Evolutionary conservation across 2,329 filamentous ascomycete species (phyloP).

Genomic region (Lasiodiplodia hormozganensis): DNA sequence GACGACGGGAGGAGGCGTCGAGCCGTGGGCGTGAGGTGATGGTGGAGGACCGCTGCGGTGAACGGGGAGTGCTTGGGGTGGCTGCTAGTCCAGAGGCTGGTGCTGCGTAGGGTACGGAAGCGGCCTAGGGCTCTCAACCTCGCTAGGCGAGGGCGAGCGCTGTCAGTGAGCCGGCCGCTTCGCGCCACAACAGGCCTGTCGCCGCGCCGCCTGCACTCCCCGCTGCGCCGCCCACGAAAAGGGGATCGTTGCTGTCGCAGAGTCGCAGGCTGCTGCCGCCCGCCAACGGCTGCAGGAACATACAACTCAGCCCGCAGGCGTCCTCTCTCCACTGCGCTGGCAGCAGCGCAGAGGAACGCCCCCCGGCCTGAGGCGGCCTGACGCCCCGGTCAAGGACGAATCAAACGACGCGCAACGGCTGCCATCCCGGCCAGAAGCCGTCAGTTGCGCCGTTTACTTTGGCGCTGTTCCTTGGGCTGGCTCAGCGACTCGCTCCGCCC

Average conservation of each 20-base stretch:
- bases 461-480: slow-evolving; percentile 13
- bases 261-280: not conserved
- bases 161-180: slow-evolving; percentile 6
- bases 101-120: slow-evolving; percentile 14
- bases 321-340: not conserved
- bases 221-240: slow-evolving; percentile 14
- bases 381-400: slow-evolving; percentile 13
- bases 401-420: slow-evolving; percentile 25
- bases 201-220: slow-evolving; percentile 13
- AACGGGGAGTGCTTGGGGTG: slow-evolving; percentile 25
- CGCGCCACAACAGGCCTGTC: slow-evolving; percentile 17
- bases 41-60: slow-evolving; percentile 24
- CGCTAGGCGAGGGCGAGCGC: slow-evolving; percentile 11
- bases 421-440: slow-evolving; percentile 10
- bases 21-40: slow-evolving; percentile 25
- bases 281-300: slow-evolving; percentile 16
- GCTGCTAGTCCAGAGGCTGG: slow-evolving; percentile 20
- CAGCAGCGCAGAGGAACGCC: not conserved
- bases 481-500: slow-evolving; percentile 9
- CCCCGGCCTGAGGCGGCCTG: slow-evolving; percentile 13
- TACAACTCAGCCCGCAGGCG: not conserved
- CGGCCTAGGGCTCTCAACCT: slow-evolving; percentile 19
- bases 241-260: not conserved
- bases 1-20: slow-evolving; percentile 25
- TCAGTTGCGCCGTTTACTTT: slow-evolving; percentile 20